These are phyloP conservation scores for Rhodocollybia butyracea DNA, from an alignment of 768 basidiomycete genomes.

Conservation along the genomic window DNA sequence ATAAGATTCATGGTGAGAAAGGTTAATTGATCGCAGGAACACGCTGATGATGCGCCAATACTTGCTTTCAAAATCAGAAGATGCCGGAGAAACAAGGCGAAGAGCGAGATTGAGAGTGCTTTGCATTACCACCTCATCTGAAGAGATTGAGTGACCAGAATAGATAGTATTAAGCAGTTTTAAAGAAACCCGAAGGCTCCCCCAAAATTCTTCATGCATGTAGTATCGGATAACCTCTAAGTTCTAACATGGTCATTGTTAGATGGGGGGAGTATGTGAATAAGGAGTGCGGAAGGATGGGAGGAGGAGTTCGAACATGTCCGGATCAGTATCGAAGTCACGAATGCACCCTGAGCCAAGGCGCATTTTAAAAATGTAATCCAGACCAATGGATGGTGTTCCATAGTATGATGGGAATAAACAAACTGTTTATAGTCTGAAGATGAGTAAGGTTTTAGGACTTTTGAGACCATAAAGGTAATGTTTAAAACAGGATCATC, in stretches of 20 bases:
- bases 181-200: not conserved
- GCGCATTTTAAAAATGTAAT: not conserved
- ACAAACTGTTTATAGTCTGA: not conserved
- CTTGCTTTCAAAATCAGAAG: not conserved
- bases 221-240: not conserved
- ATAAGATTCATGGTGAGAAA: no score
- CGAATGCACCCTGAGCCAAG: not conserved
- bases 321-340: not conserved
- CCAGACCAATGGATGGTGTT: not conserved
- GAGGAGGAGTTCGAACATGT: not conserved
- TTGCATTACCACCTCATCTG: not conserved
- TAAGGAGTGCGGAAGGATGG: not conserved
- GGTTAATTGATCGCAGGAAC: not conserved
- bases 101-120: not conserved
- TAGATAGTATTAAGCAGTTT: not conserved
- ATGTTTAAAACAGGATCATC: not conserved
- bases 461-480: not conserved
- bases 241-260: no score
- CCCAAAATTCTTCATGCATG: not conserved
- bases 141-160: not conserved
- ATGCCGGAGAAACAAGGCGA: not conserved
- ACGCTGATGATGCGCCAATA: not conserved
- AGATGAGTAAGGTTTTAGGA: not conserved
- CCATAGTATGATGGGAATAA: not conserved
- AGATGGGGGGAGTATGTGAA: not conserved